Conservation (phyloP, 2,329 filamentous ascomycete genomes). For the Botrytis aclada region DNA sequence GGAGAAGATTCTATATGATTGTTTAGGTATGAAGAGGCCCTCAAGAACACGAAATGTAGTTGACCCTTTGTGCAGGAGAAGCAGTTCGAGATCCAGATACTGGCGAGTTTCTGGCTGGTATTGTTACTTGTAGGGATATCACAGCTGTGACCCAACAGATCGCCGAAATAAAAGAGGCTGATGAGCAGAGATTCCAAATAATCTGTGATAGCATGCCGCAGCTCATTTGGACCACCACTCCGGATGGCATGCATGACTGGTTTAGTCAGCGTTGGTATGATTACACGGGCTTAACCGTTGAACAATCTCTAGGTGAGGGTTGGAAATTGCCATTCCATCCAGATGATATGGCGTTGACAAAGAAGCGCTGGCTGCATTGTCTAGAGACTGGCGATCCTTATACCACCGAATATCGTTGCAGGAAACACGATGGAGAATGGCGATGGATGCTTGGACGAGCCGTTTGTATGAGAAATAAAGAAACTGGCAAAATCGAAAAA, state of each 20-base stretch:
- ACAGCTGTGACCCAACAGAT: conserved; percentile 69
- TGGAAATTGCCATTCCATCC: conserved; percentile 67
- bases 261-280: conserved; percentile 73
- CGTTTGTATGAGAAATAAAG: conserved; percentile 62
- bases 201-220: conserved; percentile 74
- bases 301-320: conserved; percentile 59
- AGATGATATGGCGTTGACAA: conserved; percentile 61
- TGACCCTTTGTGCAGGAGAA: conserved; percentile 44
- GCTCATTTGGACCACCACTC: conserved; percentile 69
- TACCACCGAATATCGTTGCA: conserved; percentile 67
- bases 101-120: conserved; percentile 69
- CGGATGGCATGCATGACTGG: conserved; percentile 67
- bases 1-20: conserved; percentile 58
- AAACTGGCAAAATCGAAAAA: conserved; percentile 66
- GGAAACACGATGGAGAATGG: conserved; percentile 64
- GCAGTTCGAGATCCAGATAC: conserved; percentile 63
- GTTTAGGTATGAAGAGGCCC: conserved; percentile 43
- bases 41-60: background rate
- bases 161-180: conserved; percentile 63
- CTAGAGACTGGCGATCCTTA: conserved; percentile 67
- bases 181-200: conserved; percentile 70
- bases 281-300: conserved; percentile 67
- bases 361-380: conserved; percentile 57
- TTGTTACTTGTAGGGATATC: conserved; percentile 60
- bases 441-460: conserved; percentile 77